phyloP scores from a whole-genome alignment of 1,139 yeast genomes.

The Blastobotrys serpentis region DNA sequence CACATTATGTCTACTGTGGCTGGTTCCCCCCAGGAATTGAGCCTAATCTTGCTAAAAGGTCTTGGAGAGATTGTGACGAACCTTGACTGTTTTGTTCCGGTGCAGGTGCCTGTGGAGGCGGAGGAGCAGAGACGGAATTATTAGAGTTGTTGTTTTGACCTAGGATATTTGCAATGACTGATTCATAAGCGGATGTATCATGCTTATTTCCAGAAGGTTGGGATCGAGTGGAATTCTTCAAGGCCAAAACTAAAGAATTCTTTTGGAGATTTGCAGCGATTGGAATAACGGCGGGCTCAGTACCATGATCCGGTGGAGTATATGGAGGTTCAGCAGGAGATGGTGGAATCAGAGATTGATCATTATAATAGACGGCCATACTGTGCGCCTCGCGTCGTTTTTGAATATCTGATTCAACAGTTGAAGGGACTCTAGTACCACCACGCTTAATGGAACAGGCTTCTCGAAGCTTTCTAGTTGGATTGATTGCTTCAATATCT shows the following conservation, averaged over 20 bases:
- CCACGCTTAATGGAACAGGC: conserved; percentile 33
- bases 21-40: not conserved
- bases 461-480: conserved; percentile 20
- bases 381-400: conserved; percentile 31
- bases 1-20: not conserved
- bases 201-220: not conserved
- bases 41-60: not conserved
- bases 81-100: not conserved
- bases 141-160: not conserved
- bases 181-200: not conserved
- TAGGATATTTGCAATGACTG: not conserved
- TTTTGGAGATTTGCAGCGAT: conserved; percentile 18
- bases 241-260: conserved; percentile 17
- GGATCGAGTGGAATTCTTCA: conserved; percentile 5
- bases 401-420: conserved; percentile 33
- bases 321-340: conserved; percentile 34
- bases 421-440: conserved; percentile 31
- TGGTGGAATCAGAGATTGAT: conserved; percentile 33
- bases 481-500: conserved; percentile 24
- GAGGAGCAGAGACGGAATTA: not conserved
- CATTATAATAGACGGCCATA: conserved; percentile 31
- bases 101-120: conserved; percentile 2
- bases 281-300: conserved; percentile 20
- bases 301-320: not conserved
- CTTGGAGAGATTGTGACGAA: conserved; percentile 2